Base-by-base conservation (phyloP, 164 flowering plant species). In the Magnolia sinica region DNA sequence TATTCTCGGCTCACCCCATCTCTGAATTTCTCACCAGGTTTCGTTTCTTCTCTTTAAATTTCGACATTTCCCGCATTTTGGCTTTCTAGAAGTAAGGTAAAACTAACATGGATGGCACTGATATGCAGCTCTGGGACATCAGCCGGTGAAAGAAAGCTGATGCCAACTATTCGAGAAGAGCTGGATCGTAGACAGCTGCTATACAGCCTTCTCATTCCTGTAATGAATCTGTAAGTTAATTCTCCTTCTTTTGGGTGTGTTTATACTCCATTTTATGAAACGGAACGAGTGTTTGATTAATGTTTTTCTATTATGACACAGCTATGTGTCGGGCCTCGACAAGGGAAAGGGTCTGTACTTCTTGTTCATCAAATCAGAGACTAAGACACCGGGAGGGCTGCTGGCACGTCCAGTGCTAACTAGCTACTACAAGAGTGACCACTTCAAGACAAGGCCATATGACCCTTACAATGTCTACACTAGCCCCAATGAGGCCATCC, bases 1-100 rank as follows among this genome's bases (percentile, higher is more conserved):
- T 86, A 71, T 51, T 86, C 6, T 83, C 82, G 3, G 49, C 84
- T 49, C 81, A 80, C 45, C 88, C 88, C 67, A 79, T 86, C 61
- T 83, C 88, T 11, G 88, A 86, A 50, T 85, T 86, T 65, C 84
- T 84, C 72, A 83, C 87, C 61, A 86, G 88, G 88, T 85, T 14
- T 45, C 2, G 18, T 14, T 19, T 7, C 37, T 37, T 7, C 52
- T 37, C n/a, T 29, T 14, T 55, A 55, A 16, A 55, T 55, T 55
- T 55, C 0, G 61, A 55, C 3, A 3, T 55, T 55, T 55, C 14
- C 61, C 11, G 19, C 13, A 3, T 55, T 55, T 55, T 11, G 61
- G 61, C 18, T 55, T 8, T 55, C 16, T 55, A 11, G 61, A 16
- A 16, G 61, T 55, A 11, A 16, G 61, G 18, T 55, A 2, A 50